Evolutionary conservation across 2,329 filamentous ascomycete species (phyloP).

Genomic region (Septoria petroselini): DNA sequence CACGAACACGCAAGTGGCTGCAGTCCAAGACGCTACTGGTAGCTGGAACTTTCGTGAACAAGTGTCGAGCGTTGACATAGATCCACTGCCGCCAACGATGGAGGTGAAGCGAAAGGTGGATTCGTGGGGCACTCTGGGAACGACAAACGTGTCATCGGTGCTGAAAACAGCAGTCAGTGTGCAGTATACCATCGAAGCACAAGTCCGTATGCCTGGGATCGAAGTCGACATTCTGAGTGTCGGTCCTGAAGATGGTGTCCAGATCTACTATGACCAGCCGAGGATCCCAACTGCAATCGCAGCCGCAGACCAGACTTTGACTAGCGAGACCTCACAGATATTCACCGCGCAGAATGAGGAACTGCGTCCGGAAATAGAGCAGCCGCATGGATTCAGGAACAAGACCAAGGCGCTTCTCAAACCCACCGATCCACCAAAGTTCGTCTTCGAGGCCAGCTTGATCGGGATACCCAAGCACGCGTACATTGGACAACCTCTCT

Average conservation of each 20-base stretch:
- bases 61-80: conserved; percentile 4
- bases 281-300: conserved; percentile 15
- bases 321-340: conserved; percentile 5
- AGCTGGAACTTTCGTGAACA: conserved; percentile 12
- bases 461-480: conserved; percentile 14
- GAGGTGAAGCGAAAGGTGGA: conserved; percentile 1
- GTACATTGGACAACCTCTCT: conserved; percentile 17
- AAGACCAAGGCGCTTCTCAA: conserved; percentile 21
- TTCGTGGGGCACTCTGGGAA: conserved; percentile 1
- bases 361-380: conserved; percentile 6
- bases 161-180: conserved; percentile 4
- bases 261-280: conserved; percentile 20
- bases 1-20: conserved; percentile 10
- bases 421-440: conserved; percentile 12
- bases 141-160: conserved; percentile 5
- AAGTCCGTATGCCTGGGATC: conserved; percentile 19
- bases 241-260: not conserved
- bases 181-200: conserved; percentile 10
- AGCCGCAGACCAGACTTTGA: conserved; percentile 5
- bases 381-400: conserved; percentile 16
- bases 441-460: conserved; percentile 13
- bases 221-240: conserved; percentile 16
- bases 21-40: conserved; percentile 12
- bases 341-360: conserved; percentile 17
- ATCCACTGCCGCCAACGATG: conserved; percentile 15